Base-by-base conservation (phyloP, 495 filamentous ascomycete genomes). In the Cercophora samala region DNA sequence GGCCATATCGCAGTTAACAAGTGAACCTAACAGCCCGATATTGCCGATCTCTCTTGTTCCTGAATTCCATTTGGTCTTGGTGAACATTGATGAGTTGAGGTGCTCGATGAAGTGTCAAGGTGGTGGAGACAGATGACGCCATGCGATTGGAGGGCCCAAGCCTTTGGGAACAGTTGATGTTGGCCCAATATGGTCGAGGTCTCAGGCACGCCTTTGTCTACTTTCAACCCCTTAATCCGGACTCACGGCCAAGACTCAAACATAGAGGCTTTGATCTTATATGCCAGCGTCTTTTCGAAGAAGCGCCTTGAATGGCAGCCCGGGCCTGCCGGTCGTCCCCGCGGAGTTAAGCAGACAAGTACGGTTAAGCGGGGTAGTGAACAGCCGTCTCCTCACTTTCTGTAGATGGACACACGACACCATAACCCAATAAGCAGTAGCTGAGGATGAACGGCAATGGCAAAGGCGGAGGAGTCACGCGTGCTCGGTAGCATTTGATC, bases 121-220 rank as follows among this genome's bases (percentile, higher is more conserved):
- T 13, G n/a, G 53, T 56, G 53, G 53, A 23, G 53, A 56, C 53
- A 56, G 22, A 23, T 56, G 53, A 56, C 22, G 22, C n/a, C 53
- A 56, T 56, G 53, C 53, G n/a, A 56, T 56, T 56, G 53, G 53
- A 19, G 53, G 53, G 53, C n/a, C 53, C 19, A 56, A 56, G 53
- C 22, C 15, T 8, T 23, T 23, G 53, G 22, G 22, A 46, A 46
- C 5, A 46, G 37, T 46, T 46, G 53, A 56, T 56, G 53, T 56
- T 56, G 53, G 22, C 53, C 53, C n/a, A 11, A 56, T 56, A 18
- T 11, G 53, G 22, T 18, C 53, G 17, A 23, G 53, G 37, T 17
- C 37, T 46, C 37, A 46, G 15, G 37, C 37, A 46, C 15, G 13
- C 15, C 37, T 46, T 46, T 46, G 37, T 46, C 37, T 46, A 9